A percentile compares a stretch with the other conserved stretches of the same genome.
Conservation (phyloP, 2,329 filamentous ascomycete genomes). For the Torrubiellomyces zombiae region DNA sequence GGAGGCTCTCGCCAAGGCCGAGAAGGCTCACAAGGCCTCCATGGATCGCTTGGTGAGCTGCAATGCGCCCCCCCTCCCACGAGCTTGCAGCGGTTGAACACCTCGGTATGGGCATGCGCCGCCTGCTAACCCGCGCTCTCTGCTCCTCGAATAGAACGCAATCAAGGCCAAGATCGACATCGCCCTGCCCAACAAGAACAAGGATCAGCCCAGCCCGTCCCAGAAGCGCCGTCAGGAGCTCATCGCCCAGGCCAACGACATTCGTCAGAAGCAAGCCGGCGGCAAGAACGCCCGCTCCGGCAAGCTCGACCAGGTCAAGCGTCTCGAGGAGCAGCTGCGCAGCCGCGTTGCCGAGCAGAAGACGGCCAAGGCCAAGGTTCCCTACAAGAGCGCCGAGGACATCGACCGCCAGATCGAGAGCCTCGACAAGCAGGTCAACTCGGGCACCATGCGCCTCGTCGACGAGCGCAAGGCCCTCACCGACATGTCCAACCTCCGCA, state of each 20-base stretch:
- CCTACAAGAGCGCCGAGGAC: slow-evolving; percentile 78
- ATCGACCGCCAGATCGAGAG: slow-evolving; percentile 67
- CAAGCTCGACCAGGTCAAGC: slow-evolving; percentile 82
- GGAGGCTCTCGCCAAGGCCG: slow-evolving; percentile 57
- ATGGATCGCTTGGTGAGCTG: slow-evolving; percentile 40
- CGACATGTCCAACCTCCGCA: slow-evolving; percentile 69
- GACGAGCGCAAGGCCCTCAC: slow-evolving; percentile 89
- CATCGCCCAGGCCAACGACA: slow-evolving; percentile 63
- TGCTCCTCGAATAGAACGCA: slow-evolving; percentile 45
- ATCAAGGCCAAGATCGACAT: slow-evolving; percentile 79
- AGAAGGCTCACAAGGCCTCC: slow-evolving; percentile 70
- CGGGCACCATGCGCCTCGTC: slow-evolving; percentile 83
- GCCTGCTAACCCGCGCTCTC: slow-evolving; percentile 6
- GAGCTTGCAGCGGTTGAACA: too few species aligned
- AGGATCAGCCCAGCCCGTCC: slow-evolving; percentile 65
- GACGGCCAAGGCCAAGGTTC: slow-evolving; percentile 59
- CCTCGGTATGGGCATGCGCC: too few species aligned
- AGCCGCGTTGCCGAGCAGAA: slow-evolving; percentile 77
- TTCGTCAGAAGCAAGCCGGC: slow-evolving; percentile 71
- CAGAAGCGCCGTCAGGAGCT: slow-evolving; percentile 78
- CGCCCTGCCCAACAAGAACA: slow-evolving; percentile 53
- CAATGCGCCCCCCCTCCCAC: too few species aligned
- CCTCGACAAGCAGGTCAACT: slow-evolving; percentile 74
- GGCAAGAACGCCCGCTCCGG: slow-evolving; percentile 68
- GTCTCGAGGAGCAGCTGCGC: slow-evolving; percentile 77